Conservation (phyloP, 1,284 basidiomycete species). For the Papiliotrema terrestris region DNA sequence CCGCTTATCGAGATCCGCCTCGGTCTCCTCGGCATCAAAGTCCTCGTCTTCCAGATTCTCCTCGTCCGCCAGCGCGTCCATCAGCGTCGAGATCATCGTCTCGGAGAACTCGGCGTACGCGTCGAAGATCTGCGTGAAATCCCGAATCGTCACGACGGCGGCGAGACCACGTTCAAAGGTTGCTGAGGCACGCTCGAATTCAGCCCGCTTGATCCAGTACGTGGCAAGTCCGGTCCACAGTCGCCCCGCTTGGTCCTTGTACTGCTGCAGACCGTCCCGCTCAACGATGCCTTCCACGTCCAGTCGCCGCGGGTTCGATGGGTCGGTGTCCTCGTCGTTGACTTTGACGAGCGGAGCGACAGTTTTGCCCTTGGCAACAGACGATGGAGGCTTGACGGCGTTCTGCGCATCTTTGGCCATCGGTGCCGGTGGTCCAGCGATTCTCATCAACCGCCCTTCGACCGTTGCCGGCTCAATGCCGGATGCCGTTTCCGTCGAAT, state of each 20-base stretch:
- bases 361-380: slow-evolving; percentile 3
- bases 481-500: background rate
- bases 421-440: slow-evolving; percentile 66
- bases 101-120: slow-evolving; percentile 94
- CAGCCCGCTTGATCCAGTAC: slow-evolving; percentile 96
- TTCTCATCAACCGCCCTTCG: slow-evolving; percentile 65
- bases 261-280: slow-evolving; percentile 78
- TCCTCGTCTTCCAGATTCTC: slow-evolving; percentile 64
- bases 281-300: slow-evolving; percentile 83
- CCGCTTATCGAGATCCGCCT: slow-evolving; percentile 77
- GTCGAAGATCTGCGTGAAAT: slow-evolving; percentile 98
- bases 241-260: slow-evolving; percentile 93
- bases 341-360: slow-evolving; percentile 43
- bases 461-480: slow-evolving; percentile 51
- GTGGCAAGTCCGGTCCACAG: slow-evolving; percentile 96
- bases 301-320: slow-evolving; percentile 65
- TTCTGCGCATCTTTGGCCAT: slow-evolving; percentile 41
- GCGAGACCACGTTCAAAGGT: slow-evolving; percentile 87
- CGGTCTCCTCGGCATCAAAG: slow-evolving; percentile 68
- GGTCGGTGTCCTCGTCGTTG: slow-evolving; percentile 79
- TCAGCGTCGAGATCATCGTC: slow-evolving; percentile 83
- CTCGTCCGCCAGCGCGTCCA: slow-evolving; percentile 69
- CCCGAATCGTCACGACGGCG: slow-evolving; percentile 85
- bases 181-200: slow-evolving; percentile 81
- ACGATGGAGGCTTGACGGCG: slow-evolving; percentile 22